Percentiles rank a stretch among this genome's conserved stretches.
phyloP scores from a whole-genome alignment of 345 rosid genomes.

The Rhizophora mangle region DNA sequence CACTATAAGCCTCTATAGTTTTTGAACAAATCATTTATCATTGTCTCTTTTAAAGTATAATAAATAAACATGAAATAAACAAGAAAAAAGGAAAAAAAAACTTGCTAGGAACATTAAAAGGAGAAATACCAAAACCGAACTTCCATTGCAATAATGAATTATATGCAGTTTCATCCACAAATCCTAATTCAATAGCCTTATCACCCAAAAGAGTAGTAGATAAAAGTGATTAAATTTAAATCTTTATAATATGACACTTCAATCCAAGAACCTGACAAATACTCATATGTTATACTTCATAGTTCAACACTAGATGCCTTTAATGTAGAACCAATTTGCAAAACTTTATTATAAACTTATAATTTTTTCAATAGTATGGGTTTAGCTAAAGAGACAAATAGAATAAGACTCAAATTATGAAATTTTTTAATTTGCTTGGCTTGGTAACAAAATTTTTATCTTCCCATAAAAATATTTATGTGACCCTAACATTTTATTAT shows the following conservation, averaged over 20 bases:
- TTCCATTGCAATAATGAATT: conserved; percentile 94
- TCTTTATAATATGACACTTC: background rate
- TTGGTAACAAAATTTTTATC: conserved; percentile 37
- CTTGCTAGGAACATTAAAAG: background rate
- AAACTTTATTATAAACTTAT: conserved; percentile 71
- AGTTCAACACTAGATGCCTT: conserved; percentile 75
- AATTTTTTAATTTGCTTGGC: too few species aligned
- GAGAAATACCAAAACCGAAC: conserved; percentile 29
- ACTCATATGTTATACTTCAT: conserved; percentile 35
- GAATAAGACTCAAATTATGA: conserved; percentile 15
- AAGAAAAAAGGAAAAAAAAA: background rate
- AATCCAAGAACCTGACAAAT: conserved; percentile 8
- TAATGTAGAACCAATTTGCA: conserved; percentile 75
- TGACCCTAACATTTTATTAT: conserved; percentile 87
- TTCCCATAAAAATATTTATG: conserved; percentile 56
- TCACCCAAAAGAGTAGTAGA: conserved; percentile 1
- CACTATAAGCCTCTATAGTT: conserved; percentile 67
- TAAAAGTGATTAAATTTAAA: background rate
- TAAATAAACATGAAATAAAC: background rate
- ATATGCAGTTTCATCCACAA: conserved; percentile 86
- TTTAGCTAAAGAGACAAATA: conserved; percentile 45
- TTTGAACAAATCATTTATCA: conserved; percentile 5
- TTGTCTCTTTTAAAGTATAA: background rate
- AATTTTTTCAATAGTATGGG: conserved; percentile 80
- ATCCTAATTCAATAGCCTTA: conserved; percentile 82